Conservation (phyloP, 306 rosid genomes). For the Castanea mollissima region DNA sequence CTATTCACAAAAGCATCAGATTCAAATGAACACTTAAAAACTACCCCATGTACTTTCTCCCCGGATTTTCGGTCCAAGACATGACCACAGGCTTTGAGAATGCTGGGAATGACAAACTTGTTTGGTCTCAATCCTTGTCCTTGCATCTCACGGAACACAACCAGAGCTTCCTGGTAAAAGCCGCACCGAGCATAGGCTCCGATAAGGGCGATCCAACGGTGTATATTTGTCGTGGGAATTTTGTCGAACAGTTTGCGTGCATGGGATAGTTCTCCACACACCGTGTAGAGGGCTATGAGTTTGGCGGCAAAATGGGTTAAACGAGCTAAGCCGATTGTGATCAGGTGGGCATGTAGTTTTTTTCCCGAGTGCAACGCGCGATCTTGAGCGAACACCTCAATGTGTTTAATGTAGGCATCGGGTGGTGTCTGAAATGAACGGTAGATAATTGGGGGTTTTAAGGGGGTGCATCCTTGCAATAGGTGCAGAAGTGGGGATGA, state of each 20-base stretch:
- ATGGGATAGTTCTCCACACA: constrained; percentile 46
- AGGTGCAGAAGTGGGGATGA: background rate
- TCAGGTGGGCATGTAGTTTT: constrained; percentile 74
- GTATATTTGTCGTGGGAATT: constrained; percentile 63
- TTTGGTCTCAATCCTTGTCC: constrained; percentile 34
- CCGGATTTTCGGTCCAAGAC: constrained; percentile 45
- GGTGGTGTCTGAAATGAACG: constrained; percentile 37
- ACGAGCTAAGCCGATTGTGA: constrained; percentile 48
- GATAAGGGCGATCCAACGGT: constrained; percentile 63
- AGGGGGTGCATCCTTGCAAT: background rate
- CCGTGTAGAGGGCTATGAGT: constrained; percentile 46
- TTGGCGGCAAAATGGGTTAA: constrained; percentile 55
- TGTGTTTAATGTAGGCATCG: constrained; percentile 36
- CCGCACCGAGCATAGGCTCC: constrained; percentile 68
- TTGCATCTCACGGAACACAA: constrained; percentile 55
- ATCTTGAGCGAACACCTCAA: constrained; percentile 40
- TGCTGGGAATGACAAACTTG: constrained; percentile 64
- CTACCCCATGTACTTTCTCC: constrained; percentile 50
- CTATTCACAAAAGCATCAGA: constrained; percentile 59
- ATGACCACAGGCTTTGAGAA: constrained; percentile 81
- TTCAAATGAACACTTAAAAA: constrained; percentile 56
- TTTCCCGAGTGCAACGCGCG: constrained; percentile 48
- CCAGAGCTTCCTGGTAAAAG: constrained; percentile 47
- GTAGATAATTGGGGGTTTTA: constrained; percentile 18
- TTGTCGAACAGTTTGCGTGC: constrained; percentile 71